Percentiles rank a stretch among this genome's conserved stretches.
Evolutionary conservation across 2,329 filamentous ascomycete genomes (phyloP).

Genomic region (Aspergillus proliferans): DNA sequence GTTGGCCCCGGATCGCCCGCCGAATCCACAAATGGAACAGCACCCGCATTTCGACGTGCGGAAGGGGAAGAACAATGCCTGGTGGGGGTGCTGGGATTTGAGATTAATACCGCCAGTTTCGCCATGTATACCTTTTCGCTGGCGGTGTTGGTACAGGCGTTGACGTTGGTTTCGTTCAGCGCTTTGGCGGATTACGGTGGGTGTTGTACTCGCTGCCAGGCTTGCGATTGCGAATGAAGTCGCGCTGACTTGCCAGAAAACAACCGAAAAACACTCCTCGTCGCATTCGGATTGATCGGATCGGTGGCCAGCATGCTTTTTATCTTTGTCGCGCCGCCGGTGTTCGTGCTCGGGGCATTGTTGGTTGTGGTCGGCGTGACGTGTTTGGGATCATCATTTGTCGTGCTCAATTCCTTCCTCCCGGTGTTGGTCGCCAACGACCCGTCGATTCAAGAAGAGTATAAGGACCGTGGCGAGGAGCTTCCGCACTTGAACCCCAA

Average conservation of each 20-base stretch:
- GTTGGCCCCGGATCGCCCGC: conserved; percentile 20
- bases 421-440: conserved; percentile 81
- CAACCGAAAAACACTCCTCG: conserved; percentile 72
- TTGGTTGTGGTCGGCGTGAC: conserved; percentile 82
- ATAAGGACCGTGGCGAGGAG: conserved; percentile 17
- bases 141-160: conserved; percentile 76
- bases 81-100: conserved; percentile 25
- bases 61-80: conserved; percentile 26
- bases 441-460: conserved; percentile 42
- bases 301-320: conserved; percentile 79
- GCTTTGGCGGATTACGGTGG: conserved; percentile 67
- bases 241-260: conserved; percentile 15
- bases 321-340: conserved; percentile 65
- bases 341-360: conserved; percentile 71
- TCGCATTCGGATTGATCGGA: conserved; percentile 73
- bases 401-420: conserved; percentile 85
- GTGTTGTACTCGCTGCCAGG: background rate
- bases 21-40: conserved; percentile 6
- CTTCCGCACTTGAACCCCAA: conserved; percentile 17
- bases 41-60: conserved; percentile 8
- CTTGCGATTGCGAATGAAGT: background rate
- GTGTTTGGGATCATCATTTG: conserved; percentile 84
- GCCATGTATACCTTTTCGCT: conserved; percentile 70
- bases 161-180: conserved; percentile 69
- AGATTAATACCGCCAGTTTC: conserved; percentile 35